Conservation (phyloP, 148 eudicot species). For the Agrostemma githago region DNA sequence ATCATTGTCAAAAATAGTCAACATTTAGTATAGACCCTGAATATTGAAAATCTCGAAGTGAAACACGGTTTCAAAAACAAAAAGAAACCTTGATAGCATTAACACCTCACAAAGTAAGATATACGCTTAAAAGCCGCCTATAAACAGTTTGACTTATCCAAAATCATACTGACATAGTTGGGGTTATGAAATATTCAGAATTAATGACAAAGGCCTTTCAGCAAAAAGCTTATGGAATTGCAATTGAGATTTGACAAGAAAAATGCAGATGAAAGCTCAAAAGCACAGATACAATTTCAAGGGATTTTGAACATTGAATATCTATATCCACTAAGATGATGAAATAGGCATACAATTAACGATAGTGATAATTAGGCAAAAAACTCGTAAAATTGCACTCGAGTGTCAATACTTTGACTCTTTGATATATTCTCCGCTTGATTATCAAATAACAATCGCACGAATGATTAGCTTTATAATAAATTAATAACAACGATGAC, state of each 20-base stretch:
- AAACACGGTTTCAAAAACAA: background rate
- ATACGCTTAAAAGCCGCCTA: background rate
- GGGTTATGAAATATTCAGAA: background rate
- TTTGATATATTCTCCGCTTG: background rate
- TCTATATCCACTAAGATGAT: background rate
- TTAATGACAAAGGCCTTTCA: background rate
- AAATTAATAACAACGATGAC: background rate
- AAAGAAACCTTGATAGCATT: background rate
- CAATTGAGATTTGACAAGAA: background rate
- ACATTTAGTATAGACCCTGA: background rate
- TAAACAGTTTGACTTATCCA: background rate
- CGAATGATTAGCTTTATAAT: background rate
- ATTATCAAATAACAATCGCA: background rate
- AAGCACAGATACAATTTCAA: background rate
- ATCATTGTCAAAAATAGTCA: background rate
- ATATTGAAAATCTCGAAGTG: background rate
- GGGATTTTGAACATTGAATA: background rate
- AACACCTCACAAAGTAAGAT: background rate
- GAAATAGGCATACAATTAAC: background rate
- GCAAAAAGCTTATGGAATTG: background rate
- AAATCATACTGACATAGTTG: background rate
- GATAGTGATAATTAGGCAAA: background rate
- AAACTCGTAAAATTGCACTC: background rate
- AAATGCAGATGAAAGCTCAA: background rate
- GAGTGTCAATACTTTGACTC: background rate